These are phyloP conservation scores for Colletotrichum eremochloae DNA, from an alignment of 2,329 filamentous ascomycete species.

Conservation along the genomic window DNA sequence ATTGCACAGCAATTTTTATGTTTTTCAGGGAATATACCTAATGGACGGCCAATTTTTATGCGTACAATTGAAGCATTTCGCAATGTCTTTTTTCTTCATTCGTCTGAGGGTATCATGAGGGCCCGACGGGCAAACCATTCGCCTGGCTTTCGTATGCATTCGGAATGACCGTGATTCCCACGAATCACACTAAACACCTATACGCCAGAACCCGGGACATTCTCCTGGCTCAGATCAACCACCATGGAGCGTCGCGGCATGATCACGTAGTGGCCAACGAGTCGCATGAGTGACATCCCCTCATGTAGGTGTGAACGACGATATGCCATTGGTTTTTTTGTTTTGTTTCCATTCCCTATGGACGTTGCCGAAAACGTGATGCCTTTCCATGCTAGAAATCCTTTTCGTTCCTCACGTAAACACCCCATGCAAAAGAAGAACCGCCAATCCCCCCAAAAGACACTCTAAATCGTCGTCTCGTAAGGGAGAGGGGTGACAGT, in stretches of 20 bases:
- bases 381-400: constrained; percentile 44
- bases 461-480: constrained; percentile 94
- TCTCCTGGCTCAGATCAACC: constrained; percentile 6
- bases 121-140: constrained; percentile 32
- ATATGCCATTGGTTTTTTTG: constrained; percentile 42
- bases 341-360: constrained; percentile 44
- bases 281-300: constrained; percentile 29
- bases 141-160: constrained; percentile 26
- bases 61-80: neutral
- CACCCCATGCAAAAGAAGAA: constrained; percentile 45
- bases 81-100: constrained; percentile 34
- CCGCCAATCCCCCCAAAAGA: constrained; percentile 40
- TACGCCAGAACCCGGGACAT: constrained; percentile 28
- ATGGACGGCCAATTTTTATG: neutral
- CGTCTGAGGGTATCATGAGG: constrained; percentile 39
- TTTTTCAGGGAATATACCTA: neutral
- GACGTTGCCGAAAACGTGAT: constrained; percentile 44
- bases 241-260: constrained; percentile 14
- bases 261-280: constrained; percentile 15
- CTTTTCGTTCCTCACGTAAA: constrained; percentile 45
- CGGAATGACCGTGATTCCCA: constrained; percentile 21
- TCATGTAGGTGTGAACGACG: constrained; percentile 29
- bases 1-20: neutral
- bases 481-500: constrained; percentile 92
- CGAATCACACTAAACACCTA: constrained; percentile 31